Conservation (phyloP, 164 flowering plant species). For the Magnolia sinica region DNA sequence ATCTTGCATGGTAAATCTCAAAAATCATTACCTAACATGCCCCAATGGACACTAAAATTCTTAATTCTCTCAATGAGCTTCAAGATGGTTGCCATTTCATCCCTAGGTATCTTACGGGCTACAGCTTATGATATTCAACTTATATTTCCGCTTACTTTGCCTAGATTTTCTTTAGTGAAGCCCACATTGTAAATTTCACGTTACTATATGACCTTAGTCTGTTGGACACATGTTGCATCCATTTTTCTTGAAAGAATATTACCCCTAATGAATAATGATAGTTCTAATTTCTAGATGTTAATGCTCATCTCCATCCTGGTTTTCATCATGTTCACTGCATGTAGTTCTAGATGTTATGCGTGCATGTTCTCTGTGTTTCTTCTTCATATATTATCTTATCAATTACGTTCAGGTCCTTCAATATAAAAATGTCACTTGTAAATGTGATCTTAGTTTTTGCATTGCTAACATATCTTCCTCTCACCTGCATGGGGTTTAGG, state of each 20-base stretch:
- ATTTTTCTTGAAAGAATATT: neutral
- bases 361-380: neutral
- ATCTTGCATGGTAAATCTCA: no score
- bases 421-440: neutral
- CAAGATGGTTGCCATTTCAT: no score
- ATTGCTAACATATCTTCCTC: neutral
- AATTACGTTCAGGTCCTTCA: neutral
- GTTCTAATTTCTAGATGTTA: no score
- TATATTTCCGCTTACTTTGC: no score
- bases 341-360: neutral
- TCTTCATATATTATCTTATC: neutral
- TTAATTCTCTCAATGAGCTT: no score
- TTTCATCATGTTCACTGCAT: neutral
- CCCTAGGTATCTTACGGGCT: no score
- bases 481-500: neutral
- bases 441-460: neutral
- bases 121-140: no score
- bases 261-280: no score
- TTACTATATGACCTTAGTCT: neutral
- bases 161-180: no score
- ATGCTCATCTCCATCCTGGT: neutral
- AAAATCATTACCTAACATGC: no score
- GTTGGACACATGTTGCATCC: neutral
- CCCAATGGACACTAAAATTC: no score
- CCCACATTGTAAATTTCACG: no score